Evolutionary conservation across 495 filamentous ascomycete species (phyloP).

Genomic region (Hyaloscypha bicolor): DNA sequence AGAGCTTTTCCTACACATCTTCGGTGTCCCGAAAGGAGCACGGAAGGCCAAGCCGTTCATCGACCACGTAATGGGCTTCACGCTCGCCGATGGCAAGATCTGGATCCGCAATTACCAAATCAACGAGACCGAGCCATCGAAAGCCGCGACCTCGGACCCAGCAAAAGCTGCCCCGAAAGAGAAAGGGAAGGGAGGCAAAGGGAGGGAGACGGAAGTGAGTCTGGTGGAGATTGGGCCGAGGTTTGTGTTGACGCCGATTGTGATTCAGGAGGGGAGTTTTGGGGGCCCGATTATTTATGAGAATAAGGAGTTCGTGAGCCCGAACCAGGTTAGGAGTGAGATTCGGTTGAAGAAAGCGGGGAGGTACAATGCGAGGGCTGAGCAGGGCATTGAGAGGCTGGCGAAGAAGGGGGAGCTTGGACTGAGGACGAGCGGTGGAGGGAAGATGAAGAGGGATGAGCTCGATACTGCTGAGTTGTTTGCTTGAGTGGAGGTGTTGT

Average conservation of each 20-base stretch:
- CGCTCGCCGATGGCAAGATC: conserved; percentile 90
- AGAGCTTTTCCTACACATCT: conserved; percentile 89
- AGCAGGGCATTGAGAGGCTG: conserved; percentile 70
- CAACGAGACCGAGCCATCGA: conserved; percentile 71
- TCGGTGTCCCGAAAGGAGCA: conserved; percentile 86
- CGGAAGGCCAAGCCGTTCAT: conserved; percentile 93
- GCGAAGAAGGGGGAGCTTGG: conserved; percentile 77
- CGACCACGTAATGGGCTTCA: conserved; percentile 93
- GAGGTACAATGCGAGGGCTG: conserved; percentile 71
- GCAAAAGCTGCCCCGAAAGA: conserved; percentile 27
- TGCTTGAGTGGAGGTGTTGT: conserved; percentile 52
- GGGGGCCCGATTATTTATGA: conserved; percentile 97
- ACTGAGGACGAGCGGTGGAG: conserved; percentile 63
- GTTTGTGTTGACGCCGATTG: conserved; percentile 93
- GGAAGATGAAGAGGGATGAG: conserved; percentile 60
- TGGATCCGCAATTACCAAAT: conserved; percentile 97
- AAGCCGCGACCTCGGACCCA: conserved; percentile 38
- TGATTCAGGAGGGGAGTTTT: conserved; percentile 94
- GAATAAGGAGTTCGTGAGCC: conserved; percentile 97
- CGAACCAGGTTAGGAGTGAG: conserved; percentile 89
- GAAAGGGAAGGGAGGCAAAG: conserved; percentile 34
- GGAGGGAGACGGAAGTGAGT: conserved; percentile 69
- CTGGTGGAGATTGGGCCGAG: conserved; percentile 94
- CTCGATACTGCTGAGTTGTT: conserved; percentile 84
- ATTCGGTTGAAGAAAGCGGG: conserved; percentile 72